Base-by-base conservation (phyloP, 371 early-diverging fungal genomes). In the Mortierella sp. region DNA sequence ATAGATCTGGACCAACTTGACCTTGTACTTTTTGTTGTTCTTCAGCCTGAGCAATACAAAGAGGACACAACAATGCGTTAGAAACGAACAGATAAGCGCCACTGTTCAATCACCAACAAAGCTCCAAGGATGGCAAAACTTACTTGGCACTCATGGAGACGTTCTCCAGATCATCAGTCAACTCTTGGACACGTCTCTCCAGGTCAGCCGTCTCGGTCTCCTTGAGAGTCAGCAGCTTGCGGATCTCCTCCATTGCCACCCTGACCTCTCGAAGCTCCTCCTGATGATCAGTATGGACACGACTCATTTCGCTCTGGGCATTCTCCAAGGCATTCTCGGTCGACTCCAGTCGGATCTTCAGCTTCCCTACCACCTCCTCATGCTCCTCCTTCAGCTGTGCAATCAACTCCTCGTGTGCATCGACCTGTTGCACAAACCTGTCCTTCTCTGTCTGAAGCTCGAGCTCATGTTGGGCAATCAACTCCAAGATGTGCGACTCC, bases 21-120 rank as follows among this genome's bases (percentile, higher is more conserved):
- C 63, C 63, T 75, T 83, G 65, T 83, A 78, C 65, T 63, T 83
- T 31, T 75, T 78, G 24, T 71, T 75, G 55, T 78, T 74, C 70
- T 82, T 82, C 39, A 81, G 44, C 73, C 80, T 80, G 44, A 19
- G 34, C 2, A 19, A 19, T 31, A 2, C 2, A 37, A 48, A n/a
- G 37, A 8, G 13, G 37, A 24, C 3, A 24, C 3, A 16, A 48
- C 3, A 48, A 48, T 31, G 29, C 13, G 47, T 31, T 6, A 39
- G 41, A 24, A 9, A 39, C 39, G 8, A 45, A 43, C 45, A 65
- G 29, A 37, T 2, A 76, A 58, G n/a, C n/a, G n/a, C n/a, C n/a
- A n/a, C n/a, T n/a, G n/a, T n/a, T n/a, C n/a, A n/a, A n/a, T n/a
- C n/a, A n/a, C n/a, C n/a, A n/a, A n/a, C n/a, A n/a, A n/a, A n/a